Conservation (phyloP, 805 yeast species). For the Myxozyma neglecta region DNA sequence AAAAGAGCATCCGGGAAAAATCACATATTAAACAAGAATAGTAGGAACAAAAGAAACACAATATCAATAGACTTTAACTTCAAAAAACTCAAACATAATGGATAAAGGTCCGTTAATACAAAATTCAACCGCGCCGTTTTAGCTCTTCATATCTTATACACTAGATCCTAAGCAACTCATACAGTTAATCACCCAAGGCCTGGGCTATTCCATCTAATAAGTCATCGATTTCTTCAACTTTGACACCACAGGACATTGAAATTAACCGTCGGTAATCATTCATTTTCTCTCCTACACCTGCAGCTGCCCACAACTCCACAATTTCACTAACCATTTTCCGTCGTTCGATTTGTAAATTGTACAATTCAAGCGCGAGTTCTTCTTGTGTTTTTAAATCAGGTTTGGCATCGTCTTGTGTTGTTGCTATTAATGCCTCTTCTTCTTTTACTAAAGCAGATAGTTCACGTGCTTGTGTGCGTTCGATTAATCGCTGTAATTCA, state of each 20-base stretch:
- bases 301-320: slow-evolving; percentile 50
- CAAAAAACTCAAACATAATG: too few relatives aligned
- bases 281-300: slow-evolving; percentile 57
- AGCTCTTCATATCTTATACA: neutral
- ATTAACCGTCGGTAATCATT: slow-evolving; percentile 77
- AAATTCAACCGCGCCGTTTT: too few relatives aligned
- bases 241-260: slow-evolving; percentile 72
- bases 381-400: slow-evolving; percentile 9
- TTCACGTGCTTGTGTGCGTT: slow-evolving; percentile 63
- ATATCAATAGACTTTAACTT: too few relatives aligned
- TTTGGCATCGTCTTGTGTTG: neutral
- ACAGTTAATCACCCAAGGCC: slow-evolving; percentile 23
- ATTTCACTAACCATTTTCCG: slow-evolving; percentile 49
- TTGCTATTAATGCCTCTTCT: slow-evolving; percentile 44
- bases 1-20: too few relatives aligned
- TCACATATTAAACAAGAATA: too few relatives aligned
- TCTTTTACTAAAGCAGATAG: slow-evolving; percentile 59
- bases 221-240: slow-evolving; percentile 76
- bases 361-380: slow-evolving; percentile 43
- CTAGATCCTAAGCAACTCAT: neutral
- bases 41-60: too few relatives aligned
- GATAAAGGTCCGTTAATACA: too few relatives aligned
- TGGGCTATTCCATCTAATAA: slow-evolving; percentile 58
- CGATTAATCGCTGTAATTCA: slow-evolving; percentile 49
- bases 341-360: slow-evolving; percentile 46